phyloP scores from a whole-genome alignment of 208 protist genomes.

The Acanthamoeba sp. region DNA sequence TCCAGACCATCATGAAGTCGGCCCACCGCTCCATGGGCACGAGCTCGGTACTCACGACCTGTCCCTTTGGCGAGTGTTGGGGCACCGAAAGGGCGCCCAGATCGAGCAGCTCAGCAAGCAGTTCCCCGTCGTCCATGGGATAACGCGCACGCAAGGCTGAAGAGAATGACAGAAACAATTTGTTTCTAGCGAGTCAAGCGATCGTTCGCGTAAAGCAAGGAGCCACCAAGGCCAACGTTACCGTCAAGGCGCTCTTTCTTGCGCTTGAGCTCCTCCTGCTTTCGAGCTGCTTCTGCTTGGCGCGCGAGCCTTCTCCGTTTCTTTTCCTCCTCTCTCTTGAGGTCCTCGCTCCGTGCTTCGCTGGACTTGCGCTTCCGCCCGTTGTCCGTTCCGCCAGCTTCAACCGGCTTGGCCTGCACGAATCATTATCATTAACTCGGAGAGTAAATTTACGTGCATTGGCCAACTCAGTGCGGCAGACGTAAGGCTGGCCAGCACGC shows the following conservation, averaged over 20 bases:
- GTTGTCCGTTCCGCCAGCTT: neutral
- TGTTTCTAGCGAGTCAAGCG: too few relatives aligned
- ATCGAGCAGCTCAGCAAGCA: neutral
- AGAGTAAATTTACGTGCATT: too few relatives aligned
- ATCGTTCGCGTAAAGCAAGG: too few relatives aligned
- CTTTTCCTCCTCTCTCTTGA: neutral
- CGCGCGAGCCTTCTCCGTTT: neutral
- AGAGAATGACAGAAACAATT: too few relatives aligned
- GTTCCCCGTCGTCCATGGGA: neutral
- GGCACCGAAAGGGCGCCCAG: neutral
- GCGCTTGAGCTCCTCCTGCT: neutral
- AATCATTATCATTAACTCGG: too few relatives aligned
- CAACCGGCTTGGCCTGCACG: too few relatives aligned
- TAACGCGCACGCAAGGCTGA: neutral
- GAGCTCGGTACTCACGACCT: neutral
- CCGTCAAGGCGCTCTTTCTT: neutral
- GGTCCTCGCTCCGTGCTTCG: neutral
- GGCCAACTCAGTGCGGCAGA: too few relatives aligned
- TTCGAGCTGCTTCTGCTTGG: neutral
- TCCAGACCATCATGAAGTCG: slow-evolving; percentile 6
- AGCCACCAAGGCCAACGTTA: neutral
- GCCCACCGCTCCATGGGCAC: neutral
- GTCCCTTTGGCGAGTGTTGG: neutral
- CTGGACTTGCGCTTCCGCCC: neutral
- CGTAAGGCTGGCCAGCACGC: too few relatives aligned